Percentiles rank a stretch among this genome's conserved stretches.
phyloP scores from a whole-genome alignment of 129 eudicot species.

The Smallanthus sonchifolius region DNA sequence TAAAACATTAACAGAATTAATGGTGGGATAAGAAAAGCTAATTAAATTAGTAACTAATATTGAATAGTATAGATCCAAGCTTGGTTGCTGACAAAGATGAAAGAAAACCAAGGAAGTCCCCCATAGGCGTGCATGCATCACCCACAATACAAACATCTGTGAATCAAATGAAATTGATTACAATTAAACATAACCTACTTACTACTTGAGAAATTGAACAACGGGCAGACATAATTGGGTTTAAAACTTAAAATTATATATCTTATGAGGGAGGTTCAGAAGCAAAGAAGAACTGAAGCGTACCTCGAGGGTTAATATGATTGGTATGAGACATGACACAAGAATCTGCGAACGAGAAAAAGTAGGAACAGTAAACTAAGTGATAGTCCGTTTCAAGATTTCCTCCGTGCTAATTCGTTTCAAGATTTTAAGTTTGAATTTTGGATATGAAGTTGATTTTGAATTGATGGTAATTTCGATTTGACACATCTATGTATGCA shows the following conservation, averaged over 20 bases:
- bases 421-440: too few species aligned
- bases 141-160: slow-evolving; percentile 92
- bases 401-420: too few species aligned
- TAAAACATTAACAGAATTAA: neutral
- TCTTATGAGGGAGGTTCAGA: neutral
- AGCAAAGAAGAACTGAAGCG: neutral
- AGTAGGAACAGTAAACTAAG: neutral
- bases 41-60: neutral
- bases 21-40: neutral
- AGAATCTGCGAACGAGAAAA: neutral
- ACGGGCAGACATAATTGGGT: neutral
- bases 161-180: neutral
- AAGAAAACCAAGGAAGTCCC: slow-evolving; percentile 83
- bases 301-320: slow-evolving; percentile 29
- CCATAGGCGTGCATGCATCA: slow-evolving; percentile 85
- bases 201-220: neutral
- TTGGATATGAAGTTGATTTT: too few species aligned
- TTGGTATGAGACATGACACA: slow-evolving; percentile 5
- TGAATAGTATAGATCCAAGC: slow-evolving; percentile 79
- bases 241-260: too few species aligned
- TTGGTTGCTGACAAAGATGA: slow-evolving; percentile 80
- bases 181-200: neutral
- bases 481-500: too few species aligned
- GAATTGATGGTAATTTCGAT: too few species aligned
- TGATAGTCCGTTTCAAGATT: too few species aligned